phyloP scores from a whole-genome alignment of 495 filamentous ascomycete species.

The Talaromyces nanjingensis region DNA sequence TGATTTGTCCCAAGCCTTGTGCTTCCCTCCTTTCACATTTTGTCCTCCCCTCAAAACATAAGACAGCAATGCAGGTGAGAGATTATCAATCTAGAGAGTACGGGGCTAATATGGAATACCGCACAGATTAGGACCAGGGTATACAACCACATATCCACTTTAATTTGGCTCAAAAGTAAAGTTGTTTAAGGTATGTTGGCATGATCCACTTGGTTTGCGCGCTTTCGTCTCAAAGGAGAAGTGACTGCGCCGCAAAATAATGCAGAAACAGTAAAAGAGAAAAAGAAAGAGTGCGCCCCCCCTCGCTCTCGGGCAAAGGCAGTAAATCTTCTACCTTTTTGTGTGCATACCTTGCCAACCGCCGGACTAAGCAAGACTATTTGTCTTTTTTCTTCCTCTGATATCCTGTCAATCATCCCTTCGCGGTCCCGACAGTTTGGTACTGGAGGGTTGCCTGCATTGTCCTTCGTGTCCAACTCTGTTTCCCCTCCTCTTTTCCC shows the following conservation, averaged over 20 bases:
- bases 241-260: slow-evolving; percentile 9
- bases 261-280: slow-evolving; percentile 5
- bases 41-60: background rate
- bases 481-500: background rate
- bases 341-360: background rate
- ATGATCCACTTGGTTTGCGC: slow-evolving; percentile 2
- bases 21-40: background rate
- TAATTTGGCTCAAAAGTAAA: background rate
- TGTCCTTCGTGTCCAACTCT: background rate
- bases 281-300: background rate
- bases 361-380: slow-evolving; percentile 7
- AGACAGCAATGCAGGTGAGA: background rate
- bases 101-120: background rate
- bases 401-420: slow-evolving; percentile 4
- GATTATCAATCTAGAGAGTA: background rate
- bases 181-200: slow-evolving; percentile 1
- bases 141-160: background rate
- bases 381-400: background rate
- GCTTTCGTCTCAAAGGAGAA: background rate
- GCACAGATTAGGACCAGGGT: background rate
- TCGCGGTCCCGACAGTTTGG: slow-evolving; percentile 10
- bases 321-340: background rate
- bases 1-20: background rate
- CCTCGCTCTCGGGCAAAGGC: background rate
- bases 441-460: slow-evolving; percentile 10